These are phyloP conservation scores for Penicillium cinerascens DNA, from an alignment of 495 filamentous ascomycete species.

Conservation along the genomic window DNA sequence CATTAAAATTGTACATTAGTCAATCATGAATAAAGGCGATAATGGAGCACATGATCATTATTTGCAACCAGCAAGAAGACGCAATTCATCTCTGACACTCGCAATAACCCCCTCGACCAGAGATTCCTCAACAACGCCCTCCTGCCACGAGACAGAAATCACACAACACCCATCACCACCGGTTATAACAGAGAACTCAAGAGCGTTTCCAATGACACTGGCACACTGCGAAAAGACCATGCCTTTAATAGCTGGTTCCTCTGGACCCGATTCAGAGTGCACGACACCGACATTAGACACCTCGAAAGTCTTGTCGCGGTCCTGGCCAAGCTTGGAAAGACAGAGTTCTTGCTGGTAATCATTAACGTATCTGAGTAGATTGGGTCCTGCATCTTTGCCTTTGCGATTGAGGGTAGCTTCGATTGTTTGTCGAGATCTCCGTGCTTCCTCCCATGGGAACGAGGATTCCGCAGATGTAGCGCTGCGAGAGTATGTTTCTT, in stretches of 20 bases:
- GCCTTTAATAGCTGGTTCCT: constrained; percentile 26
- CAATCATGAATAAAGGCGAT: too few relatives aligned
- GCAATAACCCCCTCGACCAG: constrained; percentile 23
- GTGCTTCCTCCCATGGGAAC: constrained; percentile 39
- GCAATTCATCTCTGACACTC: constrained; percentile 18
- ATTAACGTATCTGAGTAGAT: constrained; percentile 36
- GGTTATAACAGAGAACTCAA: constrained; percentile 36
- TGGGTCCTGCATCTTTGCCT: constrained; percentile 32
- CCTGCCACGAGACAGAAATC: constrained; percentile 38
- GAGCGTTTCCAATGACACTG: constrained; percentile 34
- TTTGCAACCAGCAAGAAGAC: background rate
- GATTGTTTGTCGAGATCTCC: constrained; percentile 28
- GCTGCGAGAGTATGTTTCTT: constrained; percentile 19
- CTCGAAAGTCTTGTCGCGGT: constrained; percentile 34
- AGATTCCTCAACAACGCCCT: constrained; percentile 30
- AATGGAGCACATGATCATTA: too few relatives aligned
- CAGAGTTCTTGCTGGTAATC: constrained; percentile 33
- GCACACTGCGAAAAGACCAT: constrained; percentile 47
- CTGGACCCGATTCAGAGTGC: constrained; percentile 14
- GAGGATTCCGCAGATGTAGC: background rate
- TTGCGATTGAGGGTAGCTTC: constrained; percentile 24
- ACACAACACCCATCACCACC: constrained; percentile 40
- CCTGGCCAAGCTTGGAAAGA: constrained; percentile 29
- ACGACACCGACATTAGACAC: constrained; percentile 45
- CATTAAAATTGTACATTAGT: too few relatives aligned